Conservation (phyloP, 2,329 filamentous ascomycete genomes). For the Zopfia rhizophila region DNA sequence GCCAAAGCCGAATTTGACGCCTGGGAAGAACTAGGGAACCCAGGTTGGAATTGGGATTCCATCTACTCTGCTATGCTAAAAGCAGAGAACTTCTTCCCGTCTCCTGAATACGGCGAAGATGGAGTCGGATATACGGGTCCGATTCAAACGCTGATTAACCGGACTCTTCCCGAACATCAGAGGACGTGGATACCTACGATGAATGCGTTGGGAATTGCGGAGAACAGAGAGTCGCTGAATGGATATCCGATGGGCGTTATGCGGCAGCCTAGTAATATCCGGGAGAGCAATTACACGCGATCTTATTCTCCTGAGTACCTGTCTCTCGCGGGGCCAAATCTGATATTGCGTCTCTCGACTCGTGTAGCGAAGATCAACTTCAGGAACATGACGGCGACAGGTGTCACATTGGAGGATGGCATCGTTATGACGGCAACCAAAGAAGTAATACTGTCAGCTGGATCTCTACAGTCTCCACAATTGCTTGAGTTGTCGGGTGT, state of each 20-base stretch:
- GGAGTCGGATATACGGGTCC: constrained; percentile 45
- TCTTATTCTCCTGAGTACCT: constrained; percentile 62
- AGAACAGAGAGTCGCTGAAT: constrained; percentile 58
- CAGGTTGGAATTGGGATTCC: constrained; percentile 45
- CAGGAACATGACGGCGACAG: constrained; percentile 35
- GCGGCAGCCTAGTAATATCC: constrained; percentile 62
- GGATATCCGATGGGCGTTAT: constrained; percentile 64
- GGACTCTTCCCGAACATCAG: constrained; percentile 57
- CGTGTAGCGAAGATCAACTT: constrained; percentile 55
- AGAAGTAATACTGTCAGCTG: constrained; percentile 42
- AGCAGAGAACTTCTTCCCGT: constrained; percentile 42
- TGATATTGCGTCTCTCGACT: constrained; percentile 52
- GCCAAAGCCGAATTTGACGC: constrained; percentile 42
- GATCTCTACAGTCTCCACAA: constrained; percentile 37
- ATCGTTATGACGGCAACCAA: constrained; percentile 39
- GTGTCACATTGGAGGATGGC: constrained; percentile 45
- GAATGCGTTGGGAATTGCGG: constrained; percentile 55
- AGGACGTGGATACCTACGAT: constrained; percentile 58
- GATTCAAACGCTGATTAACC: constrained; percentile 53
- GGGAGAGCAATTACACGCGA: constrained; percentile 58
- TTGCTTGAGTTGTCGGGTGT: constrained; percentile 40
- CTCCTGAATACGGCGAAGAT: constrained; percentile 35
- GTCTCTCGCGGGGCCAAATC: constrained; percentile 54
- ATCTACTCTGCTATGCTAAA: constrained; percentile 46
- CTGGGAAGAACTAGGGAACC: constrained; percentile 44